phyloP scores from a whole-genome alignment of 2,329 filamentous ascomycete species.

The Didymella arachidicola region DNA sequence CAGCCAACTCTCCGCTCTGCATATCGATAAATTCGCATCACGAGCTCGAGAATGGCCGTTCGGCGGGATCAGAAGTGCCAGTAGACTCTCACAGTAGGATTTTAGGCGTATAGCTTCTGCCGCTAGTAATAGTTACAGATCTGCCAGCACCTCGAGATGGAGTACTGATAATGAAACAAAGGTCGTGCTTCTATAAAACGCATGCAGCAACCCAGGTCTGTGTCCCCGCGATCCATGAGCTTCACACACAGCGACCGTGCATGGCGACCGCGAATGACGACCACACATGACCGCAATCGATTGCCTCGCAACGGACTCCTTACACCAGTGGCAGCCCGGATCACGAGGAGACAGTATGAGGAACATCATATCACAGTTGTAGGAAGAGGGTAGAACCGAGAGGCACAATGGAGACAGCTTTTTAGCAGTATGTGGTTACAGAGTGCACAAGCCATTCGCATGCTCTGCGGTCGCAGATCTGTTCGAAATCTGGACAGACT shows the following conservation, averaged over 20 bases:
- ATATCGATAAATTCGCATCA: not conserved
- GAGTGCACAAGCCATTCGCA: not conserved
- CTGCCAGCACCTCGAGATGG: not conserved
- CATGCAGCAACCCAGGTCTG: not conserved
- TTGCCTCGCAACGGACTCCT: not conserved
- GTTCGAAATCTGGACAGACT: not conserved
- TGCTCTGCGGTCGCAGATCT: not conserved
- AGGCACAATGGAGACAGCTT: not conserved
- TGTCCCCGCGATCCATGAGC: not conserved
- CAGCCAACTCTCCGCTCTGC: not conserved
- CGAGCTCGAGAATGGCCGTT: not conserved
- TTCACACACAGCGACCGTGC: not conserved
- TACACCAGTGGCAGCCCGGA: not conserved
- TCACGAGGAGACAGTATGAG: not conserved
- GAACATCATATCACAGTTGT: not conserved
- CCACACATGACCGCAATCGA: not conserved
- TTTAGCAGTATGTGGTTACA: not conserved
- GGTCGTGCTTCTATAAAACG: not conserved
- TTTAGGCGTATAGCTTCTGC: not conserved
- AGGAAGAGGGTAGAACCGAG: not conserved
- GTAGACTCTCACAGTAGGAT: not conserved
- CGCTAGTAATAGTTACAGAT: too few relatives aligned
- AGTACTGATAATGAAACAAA: not conserved
- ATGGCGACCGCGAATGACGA: not conserved
- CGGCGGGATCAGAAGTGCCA: not conserved